Base-by-base conservation (phyloP, 2,329 filamentous ascomycete genomes). In the Exophiala phaeomuriformis region DNA sequence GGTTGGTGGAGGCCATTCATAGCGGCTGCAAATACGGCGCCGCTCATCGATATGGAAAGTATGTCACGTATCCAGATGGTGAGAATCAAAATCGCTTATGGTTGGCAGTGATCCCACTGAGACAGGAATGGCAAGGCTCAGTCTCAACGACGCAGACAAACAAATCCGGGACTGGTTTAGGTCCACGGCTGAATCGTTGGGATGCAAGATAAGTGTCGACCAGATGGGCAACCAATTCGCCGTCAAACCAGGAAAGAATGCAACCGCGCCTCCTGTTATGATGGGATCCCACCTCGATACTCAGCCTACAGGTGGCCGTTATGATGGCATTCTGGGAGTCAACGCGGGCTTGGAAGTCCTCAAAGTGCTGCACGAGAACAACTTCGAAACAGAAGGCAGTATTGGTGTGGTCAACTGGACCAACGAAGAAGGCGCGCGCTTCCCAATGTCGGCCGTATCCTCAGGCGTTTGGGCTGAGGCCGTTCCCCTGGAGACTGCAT, bases 221-320 rank as follows among this genome's bases (percentile, higher is more conserved):
- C 74, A 80, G 29, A 90, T 91, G 80, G 87, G 87, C 19, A 93
- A 91, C 61, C 86, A 85, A 56, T 93, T 91, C 65, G 85, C 86
- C 0, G 75, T 88, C 2, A 77, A 84, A 2, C 78, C 82, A 2
- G 86, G 87, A 1, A 71, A 77, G 52, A 69, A 71, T 48, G 71
- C 75, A 12, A 74, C 79, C 29, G 78, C 79, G 1, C 75, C 80
- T 5, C 78, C 85, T 1, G 86, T 83, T 1, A 87, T 82, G 57
- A 84, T 81, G 30, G 86, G 86, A 1, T 85, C 81, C 4, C 86
- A 90, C 66, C 66, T 85, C 2, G 83, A 85, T 31, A 61, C 59
- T 12, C 59, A 61, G 43, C 59, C 59, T 5, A 61, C 58, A 0
- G 85, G 84, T 1, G 85, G 84, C 0, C 71, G 84, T 36, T 88